phyloP scores from a whole-genome alignment of 2,329 filamentous ascomycete species.

The Pseudocercospora fuligena region DNA sequence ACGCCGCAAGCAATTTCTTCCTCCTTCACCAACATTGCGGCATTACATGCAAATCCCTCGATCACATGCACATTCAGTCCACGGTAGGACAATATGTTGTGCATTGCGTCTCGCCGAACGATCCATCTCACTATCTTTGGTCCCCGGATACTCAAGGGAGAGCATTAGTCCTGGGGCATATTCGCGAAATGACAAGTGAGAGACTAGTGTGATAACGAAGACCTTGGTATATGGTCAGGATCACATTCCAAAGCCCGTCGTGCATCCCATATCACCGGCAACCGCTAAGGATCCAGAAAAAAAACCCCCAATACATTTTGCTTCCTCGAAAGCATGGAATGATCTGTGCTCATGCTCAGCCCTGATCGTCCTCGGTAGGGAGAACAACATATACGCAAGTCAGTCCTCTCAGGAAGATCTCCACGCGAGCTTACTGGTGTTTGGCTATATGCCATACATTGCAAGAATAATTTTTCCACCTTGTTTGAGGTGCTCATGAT shows the following conservation, averaged over 20 bases:
- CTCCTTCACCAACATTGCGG: conserved; percentile 5
- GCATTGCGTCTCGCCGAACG: neutral
- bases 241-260: too few species aligned
- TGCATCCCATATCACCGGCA: too few species aligned
- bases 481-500: conserved; percentile 42
- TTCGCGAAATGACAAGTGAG: too few species aligned
- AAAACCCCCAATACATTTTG: too few species aligned
- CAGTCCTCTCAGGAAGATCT: conserved; percentile 43
- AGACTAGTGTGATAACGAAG: too few species aligned
- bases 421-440: conserved; percentile 34
- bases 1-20: conserved; percentile 1
- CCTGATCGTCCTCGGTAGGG: neutral
- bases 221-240: too few species aligned
- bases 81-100: neutral
- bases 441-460: conserved; percentile 32
- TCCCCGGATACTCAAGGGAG: too few species aligned
- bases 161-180: too few species aligned
- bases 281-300: too few species aligned
- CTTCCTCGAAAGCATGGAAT: too few species aligned
- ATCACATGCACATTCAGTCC: neutral
- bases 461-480: conserved; percentile 36
- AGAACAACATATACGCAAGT: conserved; percentile 33
- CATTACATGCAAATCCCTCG: neutral
- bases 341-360: neutral
- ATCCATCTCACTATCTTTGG: neutral